Percentiles rank a stretch among this genome's conserved stretches.
These are phyloP conservation scores for Leucocoprinus sp. DNA, from an alignment of 768 basidiomycete species.

Conservation along the genomic window DNA sequence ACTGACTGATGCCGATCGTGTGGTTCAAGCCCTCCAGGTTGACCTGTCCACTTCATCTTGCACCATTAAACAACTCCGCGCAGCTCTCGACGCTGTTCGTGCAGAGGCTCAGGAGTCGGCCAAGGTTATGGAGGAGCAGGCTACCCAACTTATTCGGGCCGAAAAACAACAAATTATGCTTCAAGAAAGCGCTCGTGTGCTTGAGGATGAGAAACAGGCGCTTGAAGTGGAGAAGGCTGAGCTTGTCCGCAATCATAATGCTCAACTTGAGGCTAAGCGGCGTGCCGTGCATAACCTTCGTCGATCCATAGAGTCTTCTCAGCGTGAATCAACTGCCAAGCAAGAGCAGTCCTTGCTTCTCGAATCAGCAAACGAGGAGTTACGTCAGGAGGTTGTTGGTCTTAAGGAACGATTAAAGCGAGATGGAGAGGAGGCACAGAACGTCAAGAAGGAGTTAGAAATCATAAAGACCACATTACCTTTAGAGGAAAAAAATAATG, in stretches of 20 bases:
- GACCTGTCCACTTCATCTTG: neutral
- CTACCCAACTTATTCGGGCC: neutral
- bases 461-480: neutral
- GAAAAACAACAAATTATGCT: neutral
- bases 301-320: neutral
- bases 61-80: constrained; percentile 2
- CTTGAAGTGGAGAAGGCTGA: neutral
- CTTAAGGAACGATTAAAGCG: neutral
- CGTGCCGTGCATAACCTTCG: constrained; percentile 5
- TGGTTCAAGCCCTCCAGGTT: neutral
- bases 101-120: neutral
- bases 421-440: neutral
- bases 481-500: constrained; percentile 1
- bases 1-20: neutral
- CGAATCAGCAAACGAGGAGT: neutral
- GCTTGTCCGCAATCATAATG: neutral
- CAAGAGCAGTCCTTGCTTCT: constrained; percentile 1
- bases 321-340: neutral
- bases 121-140: neutral
- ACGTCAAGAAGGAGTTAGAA: constrained; percentile 1
- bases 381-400: neutral
- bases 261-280: constrained; percentile 2
- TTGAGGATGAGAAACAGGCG: constrained; percentile 1
- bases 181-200: neutral
- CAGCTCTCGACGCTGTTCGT: neutral